Evolutionary conservation across 176 grass and related monocot genomes (phyloP), one percentile per base, ranked within the genome.

Genomic region (Hsuehochloa calcarea): DNA sequence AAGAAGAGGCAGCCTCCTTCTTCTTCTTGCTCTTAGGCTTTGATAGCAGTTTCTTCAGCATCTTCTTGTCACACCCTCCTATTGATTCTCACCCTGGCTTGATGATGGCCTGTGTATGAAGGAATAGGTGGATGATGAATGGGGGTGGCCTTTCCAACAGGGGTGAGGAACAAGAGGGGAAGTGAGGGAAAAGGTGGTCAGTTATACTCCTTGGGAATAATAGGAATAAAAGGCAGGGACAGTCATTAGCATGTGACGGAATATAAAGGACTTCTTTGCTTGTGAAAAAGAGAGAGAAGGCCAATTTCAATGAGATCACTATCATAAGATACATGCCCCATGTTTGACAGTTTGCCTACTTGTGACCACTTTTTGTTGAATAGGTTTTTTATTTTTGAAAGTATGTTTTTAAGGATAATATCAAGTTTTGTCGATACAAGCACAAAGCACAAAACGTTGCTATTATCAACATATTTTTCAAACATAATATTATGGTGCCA

Each of bases 21-120:
- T 87, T 90, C 85, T 87, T 90, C 85, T 88, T 88, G 77, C 86
- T 85, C 71, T 85, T 91, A 3, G 85, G 52, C 65, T 85, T 91
- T 4, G 85, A 54, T 2, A 91, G 16, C 70, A 91, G 15, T 77
- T 80, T 86, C 86, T 91, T 91, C 45, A 88, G 47, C 86, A 88
- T 91, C 77, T 88, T 88, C 37, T 51, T 35, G 37, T 56, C 17
- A 59, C 27, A 13, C 17, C 23, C n/a, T 38, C 77, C 25, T 64
- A 35, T 15, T 70, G 68, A 80, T 84, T 43, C 23, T 84, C 34
- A 44, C 43, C 16, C 68, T 51, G 3, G 3, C 38, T n/a, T 52
- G 41, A 80, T 63, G 68, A 45, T 63, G 13, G 61, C 66, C 80
- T 90, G 59, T 79, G 29, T 67, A 58, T 22, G 60, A 84, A 72